phyloP scores from a whole-genome alignment of 257 asterid species.

The Jacaranda copaia region DNA sequence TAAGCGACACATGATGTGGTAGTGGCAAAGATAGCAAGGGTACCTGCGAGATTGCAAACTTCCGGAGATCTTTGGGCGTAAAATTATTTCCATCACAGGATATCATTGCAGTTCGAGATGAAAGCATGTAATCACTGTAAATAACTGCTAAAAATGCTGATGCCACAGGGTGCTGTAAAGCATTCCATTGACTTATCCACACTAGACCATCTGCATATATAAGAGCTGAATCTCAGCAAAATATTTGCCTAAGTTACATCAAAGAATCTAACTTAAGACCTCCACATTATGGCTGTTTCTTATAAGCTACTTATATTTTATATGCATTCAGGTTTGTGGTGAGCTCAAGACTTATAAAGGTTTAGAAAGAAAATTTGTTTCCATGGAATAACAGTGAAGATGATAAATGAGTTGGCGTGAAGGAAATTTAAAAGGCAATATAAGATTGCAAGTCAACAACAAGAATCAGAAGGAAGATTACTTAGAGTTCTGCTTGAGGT shows the following conservation, averaged over 20 bases:
- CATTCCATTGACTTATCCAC: slow-evolving; percentile 90
- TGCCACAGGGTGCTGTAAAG: slow-evolving; percentile 95
- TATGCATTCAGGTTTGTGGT: background rate
- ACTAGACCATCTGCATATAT: slow-evolving; percentile 74
- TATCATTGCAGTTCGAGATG: slow-evolving; percentile 74
- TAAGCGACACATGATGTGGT: background rate
- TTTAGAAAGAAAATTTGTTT: background rate
- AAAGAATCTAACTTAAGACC: background rate
- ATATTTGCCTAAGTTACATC: background rate
- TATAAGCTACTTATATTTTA: background rate
- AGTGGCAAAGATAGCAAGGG: background rate
- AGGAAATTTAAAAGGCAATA: background rate
- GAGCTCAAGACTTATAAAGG: background rate
- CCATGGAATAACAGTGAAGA: background rate
- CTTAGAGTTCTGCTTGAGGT: slow-evolving; percentile 80
- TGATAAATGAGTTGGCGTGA: background rate
- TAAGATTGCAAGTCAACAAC: slow-evolving; percentile 1
- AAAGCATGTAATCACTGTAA: slow-evolving; percentile 91
- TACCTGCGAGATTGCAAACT: slow-evolving; percentile 88
- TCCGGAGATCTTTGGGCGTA: slow-evolving; percentile 80
- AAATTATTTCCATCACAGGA: slow-evolving; percentile 64
- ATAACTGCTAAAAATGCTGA: slow-evolving; percentile 83
- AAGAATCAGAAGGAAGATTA: slow-evolving; percentile 41
- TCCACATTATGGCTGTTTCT: background rate
- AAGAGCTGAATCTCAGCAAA: slow-evolving; percentile 33